Evolutionary conservation across 1,284 basidiomycete species (phyloP).

Genomic region (Ganoderma leucocontextum): DNA sequence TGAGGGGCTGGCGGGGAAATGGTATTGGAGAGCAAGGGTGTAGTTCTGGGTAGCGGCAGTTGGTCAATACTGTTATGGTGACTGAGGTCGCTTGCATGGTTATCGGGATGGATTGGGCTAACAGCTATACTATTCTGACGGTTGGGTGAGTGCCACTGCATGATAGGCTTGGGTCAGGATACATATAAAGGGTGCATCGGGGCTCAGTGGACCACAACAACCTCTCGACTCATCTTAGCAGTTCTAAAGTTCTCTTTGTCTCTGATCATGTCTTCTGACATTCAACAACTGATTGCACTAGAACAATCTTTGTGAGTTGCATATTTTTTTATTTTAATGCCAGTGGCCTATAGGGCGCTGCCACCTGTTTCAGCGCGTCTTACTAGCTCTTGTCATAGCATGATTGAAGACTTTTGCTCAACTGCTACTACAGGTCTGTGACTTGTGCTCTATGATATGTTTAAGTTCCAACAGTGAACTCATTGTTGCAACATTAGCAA

Average conservation of each 20-base stretch:
- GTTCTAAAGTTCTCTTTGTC: too few species aligned
- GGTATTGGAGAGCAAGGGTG: constrained; percentile 7
- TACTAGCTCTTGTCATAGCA: background rate
- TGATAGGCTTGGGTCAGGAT: background rate
- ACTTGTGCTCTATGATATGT: background rate
- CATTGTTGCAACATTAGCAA: background rate
- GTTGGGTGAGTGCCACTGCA: background rate
- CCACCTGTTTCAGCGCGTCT: background rate
- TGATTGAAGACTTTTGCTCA: background rate
- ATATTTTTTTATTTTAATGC: background rate
- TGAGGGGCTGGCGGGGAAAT: background rate
- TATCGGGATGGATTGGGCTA: background rate
- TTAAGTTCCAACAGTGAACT: background rate
- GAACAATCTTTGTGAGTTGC: background rate
- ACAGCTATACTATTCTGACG: background rate
- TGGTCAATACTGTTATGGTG: background rate
- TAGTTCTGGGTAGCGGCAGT: background rate
- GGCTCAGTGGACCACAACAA: background rate
- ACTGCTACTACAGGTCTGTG: background rate
- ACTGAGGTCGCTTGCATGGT: background rate
- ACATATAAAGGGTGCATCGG: background rate
- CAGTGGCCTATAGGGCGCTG: too few species aligned
- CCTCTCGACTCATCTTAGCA: background rate
- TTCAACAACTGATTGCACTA: background rate
- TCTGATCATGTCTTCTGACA: background rate